phyloP scores from a whole-genome alignment of 306 rosid genomes.

The Senna tora region DNA sequence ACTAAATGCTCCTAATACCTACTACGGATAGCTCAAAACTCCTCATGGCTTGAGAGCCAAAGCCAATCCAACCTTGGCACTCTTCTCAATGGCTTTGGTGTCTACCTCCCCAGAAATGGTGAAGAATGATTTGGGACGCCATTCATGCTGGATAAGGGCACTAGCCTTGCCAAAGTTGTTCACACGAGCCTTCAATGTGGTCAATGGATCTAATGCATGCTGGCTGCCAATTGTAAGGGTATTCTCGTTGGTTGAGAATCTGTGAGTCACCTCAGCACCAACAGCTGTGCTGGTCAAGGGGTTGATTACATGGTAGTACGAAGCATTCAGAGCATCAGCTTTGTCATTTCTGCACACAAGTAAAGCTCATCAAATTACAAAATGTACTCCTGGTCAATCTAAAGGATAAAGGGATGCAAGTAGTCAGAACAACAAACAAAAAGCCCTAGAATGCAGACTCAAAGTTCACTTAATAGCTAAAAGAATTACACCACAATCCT shows the following conservation, averaged over 20 bases:
- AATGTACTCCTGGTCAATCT: background rate
- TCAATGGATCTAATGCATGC: slow-evolving; percentile 85
- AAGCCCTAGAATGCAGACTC: background rate
- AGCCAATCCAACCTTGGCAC: slow-evolving; percentile 85
- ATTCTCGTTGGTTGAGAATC: slow-evolving; percentile 71
- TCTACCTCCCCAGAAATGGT: slow-evolving; percentile 92
- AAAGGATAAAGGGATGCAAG: background rate
- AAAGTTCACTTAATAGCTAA: background rate
- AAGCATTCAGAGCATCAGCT: slow-evolving; percentile 60
- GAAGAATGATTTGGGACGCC: slow-evolving; percentile 93
- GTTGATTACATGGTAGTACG: slow-evolving; percentile 45
- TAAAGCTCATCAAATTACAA: slow-evolving; percentile 22
- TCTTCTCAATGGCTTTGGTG: slow-evolving; percentile 86
- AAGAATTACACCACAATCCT: background rate
- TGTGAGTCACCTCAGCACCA: slow-evolving; percentile 60
- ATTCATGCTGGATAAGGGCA: slow-evolving; percentile 96
- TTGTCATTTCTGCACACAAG: slow-evolving; percentile 76
- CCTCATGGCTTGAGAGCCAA: slow-evolving; percentile 90
- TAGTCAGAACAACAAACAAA: background rate
- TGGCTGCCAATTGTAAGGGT: slow-evolving; percentile 78
- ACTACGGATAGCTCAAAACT: slow-evolving; percentile 38
- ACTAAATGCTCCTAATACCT: slow-evolving; percentile 52
- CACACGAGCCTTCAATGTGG: slow-evolving; percentile 76
- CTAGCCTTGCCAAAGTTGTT: slow-evolving; percentile 78
- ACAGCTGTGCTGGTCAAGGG: slow-evolving; percentile 51